Evolutionary conservation across 768 basidiomycete genomes (phyloP).

Genomic region (Lactarius evosmus): DNA sequence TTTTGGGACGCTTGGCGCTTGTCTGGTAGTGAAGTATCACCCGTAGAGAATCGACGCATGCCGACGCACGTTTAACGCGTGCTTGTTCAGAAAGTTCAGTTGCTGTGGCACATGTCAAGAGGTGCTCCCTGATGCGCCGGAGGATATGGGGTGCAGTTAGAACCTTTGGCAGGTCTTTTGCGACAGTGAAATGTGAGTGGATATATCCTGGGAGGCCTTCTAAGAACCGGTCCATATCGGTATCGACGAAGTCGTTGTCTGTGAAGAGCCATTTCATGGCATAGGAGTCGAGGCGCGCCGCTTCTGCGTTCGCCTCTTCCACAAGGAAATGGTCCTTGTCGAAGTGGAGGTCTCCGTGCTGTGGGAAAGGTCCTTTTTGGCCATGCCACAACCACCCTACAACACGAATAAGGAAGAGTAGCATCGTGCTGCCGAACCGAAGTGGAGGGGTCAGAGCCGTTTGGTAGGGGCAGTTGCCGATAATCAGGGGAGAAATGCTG

Average conservation of each 20-base stretch:
- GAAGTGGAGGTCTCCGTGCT: not conserved
- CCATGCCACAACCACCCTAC: too few relatives aligned
- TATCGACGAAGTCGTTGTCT: constrained; percentile 11
- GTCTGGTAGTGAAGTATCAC: not conserved
- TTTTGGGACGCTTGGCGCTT: not conserved
- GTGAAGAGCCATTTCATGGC: constrained; percentile 18
- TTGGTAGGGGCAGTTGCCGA: constrained; percentile 12
- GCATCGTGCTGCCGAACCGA: not conserved
- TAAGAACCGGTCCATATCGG: constrained; percentile 18
- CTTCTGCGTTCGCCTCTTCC: not conserved
- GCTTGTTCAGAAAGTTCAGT: constrained; percentile 9
- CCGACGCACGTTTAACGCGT: not conserved
- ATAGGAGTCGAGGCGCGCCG: constrained; percentile 1
- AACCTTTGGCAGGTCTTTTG: not conserved
- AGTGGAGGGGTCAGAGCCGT: constrained; percentile 17
- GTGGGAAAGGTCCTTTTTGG: too few relatives aligned
- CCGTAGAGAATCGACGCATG: constrained; percentile 8
- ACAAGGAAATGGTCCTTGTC: not conserved
- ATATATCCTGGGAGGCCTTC: constrained; percentile 19
- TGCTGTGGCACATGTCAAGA: constrained; percentile 7
- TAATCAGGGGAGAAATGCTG: constrained; percentile 16
- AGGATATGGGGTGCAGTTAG: not conserved
- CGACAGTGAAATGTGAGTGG: not conserved
- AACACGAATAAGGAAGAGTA: not conserved
- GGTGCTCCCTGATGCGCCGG: constrained; percentile 4